Base-by-base conservation (phyloP, 495 filamentous ascomycete genomes). In the Podospora pseudocomata region DNA sequence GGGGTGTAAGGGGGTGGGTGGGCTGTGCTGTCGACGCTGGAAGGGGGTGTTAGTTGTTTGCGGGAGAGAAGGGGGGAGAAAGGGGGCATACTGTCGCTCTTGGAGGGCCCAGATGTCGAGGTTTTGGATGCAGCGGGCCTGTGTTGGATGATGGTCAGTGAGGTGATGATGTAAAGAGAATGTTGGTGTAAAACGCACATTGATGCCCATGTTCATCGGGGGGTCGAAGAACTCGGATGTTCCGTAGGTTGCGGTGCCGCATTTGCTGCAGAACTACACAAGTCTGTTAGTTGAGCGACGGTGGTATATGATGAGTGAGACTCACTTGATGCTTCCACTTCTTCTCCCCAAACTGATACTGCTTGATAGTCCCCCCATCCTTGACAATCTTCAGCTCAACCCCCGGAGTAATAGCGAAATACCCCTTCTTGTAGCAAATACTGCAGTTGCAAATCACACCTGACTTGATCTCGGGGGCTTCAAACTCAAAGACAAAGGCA, bases 391-490 rank as follows among this genome's bases (percentile, higher is more conserved):
- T 79, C 66, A 82, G 65, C 27, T 72, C 58, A 16, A 72, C 74
- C 5, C 58, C 59, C 7, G 70, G 69, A 39, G 77, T 73, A 18
- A 78, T 32, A 77, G 78, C 85, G 32, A 81, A 61, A 19, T 78
- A 79, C 15, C 70, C 80, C 72, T 82, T 81, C 67, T 80, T 82
- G 69, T 64, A 70, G 76, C 84, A 86, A 63, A 80, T 81, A 76
- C 83, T 85, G 73, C 86, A 88, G 65, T 85, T 83, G 74, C 85
- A 88, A 61, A 75, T 73, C 1, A 3, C 60, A 2, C 65, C 74
- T 5, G 68, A 68, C 67, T 72, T 80, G 68, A 84, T 73, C 68
- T 85, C 77, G 23, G 84, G 82, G 5, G 81, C 9, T 9, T 74
- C 72, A 65, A 81, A 65, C 69, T 80, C 81, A 71, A 80, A 87